These are phyloP conservation scores for Cynara cardunculus DNA, from an alignment of 129 eudicot genomes.

Conservation along the genomic window DNA sequence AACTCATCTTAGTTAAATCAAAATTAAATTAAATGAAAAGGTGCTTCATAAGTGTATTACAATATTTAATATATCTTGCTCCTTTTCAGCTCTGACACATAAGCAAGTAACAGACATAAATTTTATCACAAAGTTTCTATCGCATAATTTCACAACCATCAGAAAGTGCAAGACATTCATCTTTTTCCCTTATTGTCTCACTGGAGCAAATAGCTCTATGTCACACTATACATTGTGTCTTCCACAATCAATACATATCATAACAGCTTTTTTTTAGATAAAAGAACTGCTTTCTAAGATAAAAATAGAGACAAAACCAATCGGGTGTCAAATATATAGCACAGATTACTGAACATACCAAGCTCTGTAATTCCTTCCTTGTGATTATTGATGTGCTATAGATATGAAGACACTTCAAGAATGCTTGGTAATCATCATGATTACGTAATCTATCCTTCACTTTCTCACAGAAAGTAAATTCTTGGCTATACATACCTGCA, in stretches of 20 bases:
- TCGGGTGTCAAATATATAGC: background rate
- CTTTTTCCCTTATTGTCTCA: background rate
- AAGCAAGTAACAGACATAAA: background rate
- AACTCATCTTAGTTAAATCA: background rate
- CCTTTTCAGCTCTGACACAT: too few species aligned
- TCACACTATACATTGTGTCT: conserved; percentile 7
- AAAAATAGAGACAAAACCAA: background rate
- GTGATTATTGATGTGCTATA: conserved; percentile 96
- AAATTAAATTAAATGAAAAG: background rate
- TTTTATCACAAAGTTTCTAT: background rate
- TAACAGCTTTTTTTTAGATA: background rate
- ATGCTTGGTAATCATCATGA: conserved; percentile 94
- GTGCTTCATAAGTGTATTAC: background rate
- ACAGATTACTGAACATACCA: conserved; percentile 51
- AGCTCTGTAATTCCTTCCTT: conserved; percentile 73
- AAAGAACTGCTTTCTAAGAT: background rate
- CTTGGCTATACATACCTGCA: conserved; percentile 74
- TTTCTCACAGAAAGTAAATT: conserved; percentile 84
- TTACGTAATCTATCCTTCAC: conserved; percentile 82
- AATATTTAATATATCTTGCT: too few species aligned
- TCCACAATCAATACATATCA: background rate
- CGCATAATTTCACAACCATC: background rate
- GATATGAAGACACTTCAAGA: conserved; percentile 93
- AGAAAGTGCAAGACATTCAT: background rate
- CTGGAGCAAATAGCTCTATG: background rate